phyloP scores from a whole-genome alignment of 495 filamentous ascomycete genomes.

The Peziza echinospora region DNA sequence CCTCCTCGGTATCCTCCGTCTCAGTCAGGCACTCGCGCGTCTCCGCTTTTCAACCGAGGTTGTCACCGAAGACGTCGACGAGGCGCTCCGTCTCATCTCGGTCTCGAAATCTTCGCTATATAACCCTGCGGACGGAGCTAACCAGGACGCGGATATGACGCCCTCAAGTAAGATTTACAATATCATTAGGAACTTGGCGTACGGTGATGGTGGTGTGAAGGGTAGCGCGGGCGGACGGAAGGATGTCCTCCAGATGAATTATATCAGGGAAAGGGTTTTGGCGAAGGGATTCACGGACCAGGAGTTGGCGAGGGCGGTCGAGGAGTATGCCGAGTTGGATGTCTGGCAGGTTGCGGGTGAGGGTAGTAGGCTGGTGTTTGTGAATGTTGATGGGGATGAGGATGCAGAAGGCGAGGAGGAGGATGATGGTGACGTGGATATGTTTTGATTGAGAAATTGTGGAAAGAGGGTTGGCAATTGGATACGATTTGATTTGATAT shows the following conservation, averaged over 20 bases:
- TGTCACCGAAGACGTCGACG: slow-evolving; percentile 81
- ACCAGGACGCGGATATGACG: slow-evolving; percentile 44
- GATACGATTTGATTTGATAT: no score
- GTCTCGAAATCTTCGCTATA: slow-evolving; percentile 75
- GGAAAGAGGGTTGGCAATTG: no score
- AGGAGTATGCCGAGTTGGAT: slow-evolving; percentile 71
- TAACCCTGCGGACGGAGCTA: slow-evolving; percentile 32
- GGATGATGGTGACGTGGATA: slow-evolving; percentile 33
- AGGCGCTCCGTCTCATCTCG: slow-evolving; percentile 75
- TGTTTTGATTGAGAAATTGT: no score
- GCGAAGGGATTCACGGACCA: slow-evolving; percentile 94
- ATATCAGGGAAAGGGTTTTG: slow-evolving; percentile 70
- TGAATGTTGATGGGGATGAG: slow-evolving; percentile 14
- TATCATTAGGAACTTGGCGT: slow-evolving; percentile 63
- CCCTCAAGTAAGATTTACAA: slow-evolving; percentile 83
- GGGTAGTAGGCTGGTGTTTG: slow-evolving; percentile 68
- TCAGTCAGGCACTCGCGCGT: slow-evolving; percentile 87
- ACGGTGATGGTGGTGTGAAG: slow-evolving; percentile 48
- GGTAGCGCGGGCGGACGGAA: slow-evolving; percentile 24
- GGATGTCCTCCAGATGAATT: slow-evolving; percentile 64
- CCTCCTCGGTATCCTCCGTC: slow-evolving; percentile 71
- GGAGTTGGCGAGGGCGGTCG: slow-evolving; percentile 63
- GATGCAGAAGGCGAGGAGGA: slow-evolving; percentile 27
- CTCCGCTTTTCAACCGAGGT: slow-evolving; percentile 68
- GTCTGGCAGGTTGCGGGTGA: slow-evolving; percentile 91